phyloP scores from a whole-genome alignment of 106 monocot species.

The Triglochin maritima region DNA sequence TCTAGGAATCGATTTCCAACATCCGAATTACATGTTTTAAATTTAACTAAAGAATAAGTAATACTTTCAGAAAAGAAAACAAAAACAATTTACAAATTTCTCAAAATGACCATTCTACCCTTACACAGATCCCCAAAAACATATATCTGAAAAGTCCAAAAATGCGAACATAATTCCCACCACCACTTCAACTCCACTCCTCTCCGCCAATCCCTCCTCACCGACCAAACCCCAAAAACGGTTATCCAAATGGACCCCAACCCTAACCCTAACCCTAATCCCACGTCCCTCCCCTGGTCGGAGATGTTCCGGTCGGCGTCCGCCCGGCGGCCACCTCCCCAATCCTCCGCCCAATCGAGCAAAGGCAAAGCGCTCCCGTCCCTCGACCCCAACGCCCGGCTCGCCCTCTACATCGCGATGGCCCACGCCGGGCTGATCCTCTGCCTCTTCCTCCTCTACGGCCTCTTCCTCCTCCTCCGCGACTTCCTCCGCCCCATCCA shows the following conservation, averaged over 20 bases:
- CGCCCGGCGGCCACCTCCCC: slow-evolving; percentile 2
- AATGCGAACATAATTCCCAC: no score
- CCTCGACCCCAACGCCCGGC: slow-evolving; percentile 15
- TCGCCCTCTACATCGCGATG: slow-evolving; percentile 82
- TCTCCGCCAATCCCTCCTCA: no score
- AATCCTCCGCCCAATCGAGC: background rate
- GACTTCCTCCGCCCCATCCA: slow-evolving; percentile 71
- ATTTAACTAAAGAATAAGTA: no score
- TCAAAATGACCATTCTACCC: no score
- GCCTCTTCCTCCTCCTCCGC: slow-evolving; percentile 51
- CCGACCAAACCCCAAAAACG: no score
- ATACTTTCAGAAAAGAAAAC: no score
- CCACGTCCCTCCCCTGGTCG: slow-evolving; percentile 7
- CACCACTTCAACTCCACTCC: no score
- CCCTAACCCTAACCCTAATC: background rate
- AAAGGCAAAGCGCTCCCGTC: background rate
- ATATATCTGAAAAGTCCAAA: no score
- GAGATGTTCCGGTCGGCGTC: slow-evolving; percentile 29
- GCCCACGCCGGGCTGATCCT: slow-evolving; percentile 75
- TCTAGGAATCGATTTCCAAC: no score
- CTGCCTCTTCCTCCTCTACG: slow-evolving; percentile 48
- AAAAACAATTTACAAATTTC: no score
- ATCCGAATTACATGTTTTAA: no score
- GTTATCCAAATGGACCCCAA: background rate
- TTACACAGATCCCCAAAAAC: no score